A percentile compares a stretch with the other conserved stretches of the same genome.
Evolutionary conservation across 805 yeast species (phyloP).

Genomic region (Yamadazyma scolyti): DNA sequence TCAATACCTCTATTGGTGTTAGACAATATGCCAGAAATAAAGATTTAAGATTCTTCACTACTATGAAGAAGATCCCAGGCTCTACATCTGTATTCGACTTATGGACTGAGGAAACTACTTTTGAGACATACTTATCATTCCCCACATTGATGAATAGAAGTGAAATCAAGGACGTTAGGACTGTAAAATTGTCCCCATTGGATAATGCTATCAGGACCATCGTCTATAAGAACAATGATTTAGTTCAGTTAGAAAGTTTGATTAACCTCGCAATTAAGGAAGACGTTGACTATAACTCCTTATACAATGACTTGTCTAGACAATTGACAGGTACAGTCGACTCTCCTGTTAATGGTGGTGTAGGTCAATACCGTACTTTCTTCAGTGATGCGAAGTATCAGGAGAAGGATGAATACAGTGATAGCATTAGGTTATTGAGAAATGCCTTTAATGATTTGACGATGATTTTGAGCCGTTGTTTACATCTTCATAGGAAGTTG

Average conservation of each 20-base stretch:
- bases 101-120: conserved; percentile 87
- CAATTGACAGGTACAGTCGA: conserved; percentile 82
- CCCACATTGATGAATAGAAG: conserved; percentile 87
- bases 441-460: conserved; percentile 67
- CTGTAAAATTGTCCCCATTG: conserved; percentile 70
- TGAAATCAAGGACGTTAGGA: conserved; percentile 51
- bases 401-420: conserved; percentile 27
- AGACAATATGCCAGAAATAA: conserved; percentile 73
- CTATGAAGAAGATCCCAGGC: conserved; percentile 69
- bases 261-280: conserved; percentile 51
- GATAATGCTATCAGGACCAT: conserved; percentile 75
- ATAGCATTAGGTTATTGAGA: conserved; percentile 33
- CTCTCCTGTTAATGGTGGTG: conserved; percentile 91
- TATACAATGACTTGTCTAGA: conserved; percentile 64
- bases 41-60: conserved; percentile 65
- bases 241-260: conserved; percentile 63
- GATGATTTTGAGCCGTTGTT: conserved; percentile 58
- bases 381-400: conserved; percentile 40
- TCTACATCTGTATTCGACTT: conserved; percentile 66
- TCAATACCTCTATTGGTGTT: conserved; percentile 55
- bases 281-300: conserved; percentile 42
- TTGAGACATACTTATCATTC: conserved; percentile 70
- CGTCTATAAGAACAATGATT: conserved; percentile 64
- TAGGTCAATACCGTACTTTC: conserved; percentile 75
- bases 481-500: conserved; percentile 64